These are phyloP conservation scores for Adansonia gregorii DNA, from an alignment of 441 rosid species.

Conservation along the genomic window DNA sequence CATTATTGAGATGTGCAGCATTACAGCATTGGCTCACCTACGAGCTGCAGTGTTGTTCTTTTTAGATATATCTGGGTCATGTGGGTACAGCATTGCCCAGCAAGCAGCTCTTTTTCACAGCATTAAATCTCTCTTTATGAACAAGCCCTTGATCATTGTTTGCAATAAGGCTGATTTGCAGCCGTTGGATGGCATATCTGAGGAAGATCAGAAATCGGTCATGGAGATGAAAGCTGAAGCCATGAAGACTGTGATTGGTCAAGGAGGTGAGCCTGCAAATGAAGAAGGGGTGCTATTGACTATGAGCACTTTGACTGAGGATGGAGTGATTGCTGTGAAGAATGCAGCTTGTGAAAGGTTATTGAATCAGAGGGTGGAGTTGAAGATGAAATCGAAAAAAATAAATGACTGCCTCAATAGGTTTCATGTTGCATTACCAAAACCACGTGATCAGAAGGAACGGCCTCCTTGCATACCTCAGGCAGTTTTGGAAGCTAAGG, in stretches of 20 bases:
- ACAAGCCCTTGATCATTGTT: conserved; percentile 68
- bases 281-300: conserved; percentile 68
- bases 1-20: conserved; percentile 90
- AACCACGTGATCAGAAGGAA: no score
- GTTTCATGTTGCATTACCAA: no score
- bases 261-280: conserved; percentile 58
- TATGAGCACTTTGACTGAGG: conserved; percentile 66
- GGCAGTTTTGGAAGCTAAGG: no score
- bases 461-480: no score
- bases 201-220: conserved; percentile 65
- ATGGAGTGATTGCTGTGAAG: no score
- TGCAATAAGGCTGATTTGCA: conserved; percentile 77
- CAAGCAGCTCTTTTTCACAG: conserved; percentile 93
- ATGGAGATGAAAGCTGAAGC: conserved; percentile 81
- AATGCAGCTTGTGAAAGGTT: no score
- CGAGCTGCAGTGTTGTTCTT: conserved; percentile 69
- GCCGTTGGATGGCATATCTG: conserved; percentile 64
- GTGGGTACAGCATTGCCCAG: conserved; percentile 90
- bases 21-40: conserved; percentile 68
- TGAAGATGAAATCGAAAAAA: no score
- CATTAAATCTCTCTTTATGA: conserved; percentile 79
- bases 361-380: no score
- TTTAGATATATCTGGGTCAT: conserved; percentile 77
- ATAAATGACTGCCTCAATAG: no score
- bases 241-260: conserved; percentile 63